Evolutionary conservation across 371 early-diverging fungal genomes (phyloP).

Genomic region (Mortierella sp.): DNA sequence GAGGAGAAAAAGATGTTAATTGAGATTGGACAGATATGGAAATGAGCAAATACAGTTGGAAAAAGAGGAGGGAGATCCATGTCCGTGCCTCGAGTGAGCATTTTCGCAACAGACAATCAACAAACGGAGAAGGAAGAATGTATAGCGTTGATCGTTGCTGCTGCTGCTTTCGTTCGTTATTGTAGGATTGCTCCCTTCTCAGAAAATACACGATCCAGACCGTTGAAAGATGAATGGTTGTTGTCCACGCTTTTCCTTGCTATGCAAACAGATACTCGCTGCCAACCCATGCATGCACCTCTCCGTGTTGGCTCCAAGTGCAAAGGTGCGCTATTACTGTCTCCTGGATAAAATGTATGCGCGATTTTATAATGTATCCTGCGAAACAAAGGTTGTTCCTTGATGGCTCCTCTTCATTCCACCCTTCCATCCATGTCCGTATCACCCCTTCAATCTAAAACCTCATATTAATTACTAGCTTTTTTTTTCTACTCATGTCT

Average conservation of each 20-base stretch:
- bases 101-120: neutral
- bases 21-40: neutral
- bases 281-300: no score
- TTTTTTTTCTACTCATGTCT: neutral
- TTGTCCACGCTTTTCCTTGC: no score
- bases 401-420: neutral
- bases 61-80: neutral
- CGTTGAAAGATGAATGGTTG: no score
- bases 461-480: neutral
- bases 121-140: neutral
- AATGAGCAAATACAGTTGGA: constrained; percentile 1
- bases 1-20: neutral
- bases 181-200: neutral
- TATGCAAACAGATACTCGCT: no score
- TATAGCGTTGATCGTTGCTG: neutral
- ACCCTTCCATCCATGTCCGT: neutral
- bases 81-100: constrained; percentile 2
- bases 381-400: neutral
- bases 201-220: no score
- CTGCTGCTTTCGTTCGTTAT: neutral
- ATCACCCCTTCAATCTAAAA: neutral
- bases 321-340: neutral
- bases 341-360: neutral
- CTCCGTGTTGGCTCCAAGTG: no score
- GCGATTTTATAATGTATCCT: neutral